Conservation (phyloP, 768 basidiomycete species). For the Rubroboletus satanas region DNA sequence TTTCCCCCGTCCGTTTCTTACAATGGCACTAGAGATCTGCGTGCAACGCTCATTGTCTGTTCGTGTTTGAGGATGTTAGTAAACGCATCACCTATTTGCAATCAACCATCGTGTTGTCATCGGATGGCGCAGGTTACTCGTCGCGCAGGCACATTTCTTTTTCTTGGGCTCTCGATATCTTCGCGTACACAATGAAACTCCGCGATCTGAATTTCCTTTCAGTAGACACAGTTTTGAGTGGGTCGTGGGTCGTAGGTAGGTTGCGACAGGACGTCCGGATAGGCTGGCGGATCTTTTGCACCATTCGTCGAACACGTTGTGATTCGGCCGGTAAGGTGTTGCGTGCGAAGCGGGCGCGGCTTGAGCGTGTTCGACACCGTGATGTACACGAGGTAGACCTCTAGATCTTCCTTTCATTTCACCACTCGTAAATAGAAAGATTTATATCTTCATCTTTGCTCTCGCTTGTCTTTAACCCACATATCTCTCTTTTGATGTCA, state of each 20-base stretch:
- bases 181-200: neutral
- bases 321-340: neutral
- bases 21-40: neutral
- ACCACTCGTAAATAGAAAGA: conserved; percentile 5
- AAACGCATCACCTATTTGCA: neutral
- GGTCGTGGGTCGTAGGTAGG: neutral
- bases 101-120: neutral
- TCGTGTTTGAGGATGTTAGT: neutral
- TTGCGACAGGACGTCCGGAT: neutral
- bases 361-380: conserved; percentile 17
- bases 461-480: neutral
- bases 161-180: neutral
- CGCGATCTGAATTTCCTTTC: neutral
- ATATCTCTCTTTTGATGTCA: conserved; percentile 12
- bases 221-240: neutral
- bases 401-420: conserved; percentile 11
- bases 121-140: neutral
- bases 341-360: conserved; percentile 6
- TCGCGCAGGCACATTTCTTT: neutral
- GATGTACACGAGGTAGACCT: conserved; percentile 17
- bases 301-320: conserved; percentile 6
- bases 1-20: neutral
- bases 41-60: neutral
- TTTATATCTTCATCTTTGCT: neutral
- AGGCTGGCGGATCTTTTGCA: neutral